A percentile compares a stretch with the other conserved stretches of the same genome.
phyloP scores from a whole-genome alignment of 495 filamentous ascomycete species.

The Penicillium flavigenum region DNA sequence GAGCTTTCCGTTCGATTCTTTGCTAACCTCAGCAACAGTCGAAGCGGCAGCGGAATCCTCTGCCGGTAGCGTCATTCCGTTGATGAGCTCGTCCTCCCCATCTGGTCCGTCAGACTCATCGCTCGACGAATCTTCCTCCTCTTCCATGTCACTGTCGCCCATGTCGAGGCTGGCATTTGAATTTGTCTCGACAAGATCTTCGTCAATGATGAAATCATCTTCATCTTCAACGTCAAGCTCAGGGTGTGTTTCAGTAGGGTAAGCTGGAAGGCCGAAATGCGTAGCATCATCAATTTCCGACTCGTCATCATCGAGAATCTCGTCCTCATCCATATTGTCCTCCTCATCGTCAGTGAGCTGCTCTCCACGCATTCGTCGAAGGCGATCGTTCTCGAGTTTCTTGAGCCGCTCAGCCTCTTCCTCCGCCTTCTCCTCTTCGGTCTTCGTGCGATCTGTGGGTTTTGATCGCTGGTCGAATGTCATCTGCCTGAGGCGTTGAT shows the following conservation, averaged over 20 bases:
- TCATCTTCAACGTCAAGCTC: slow-evolving; percentile 73
- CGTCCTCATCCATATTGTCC: slow-evolving; percentile 22
- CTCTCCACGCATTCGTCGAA: slow-evolving; percentile 49
- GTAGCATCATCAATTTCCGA: slow-evolving; percentile 49
- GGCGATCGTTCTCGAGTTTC: slow-evolving; percentile 73
- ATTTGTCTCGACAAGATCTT: slow-evolving; percentile 66
- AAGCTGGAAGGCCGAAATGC: slow-evolving; percentile 52
- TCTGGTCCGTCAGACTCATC: slow-evolving; percentile 54
- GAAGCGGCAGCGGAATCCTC: slow-evolving; percentile 22
- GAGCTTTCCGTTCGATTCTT: slow-evolving; percentile 51
- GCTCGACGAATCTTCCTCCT: slow-evolving; percentile 35
- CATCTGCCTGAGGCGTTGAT: slow-evolving; percentile 75
- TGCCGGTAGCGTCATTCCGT: slow-evolving; percentile 37
- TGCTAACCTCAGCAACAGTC: slow-evolving; percentile 28
- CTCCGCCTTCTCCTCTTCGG: slow-evolving; percentile 78
- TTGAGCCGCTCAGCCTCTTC: slow-evolving; percentile 73
- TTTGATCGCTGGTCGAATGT: slow-evolving; percentile 77
- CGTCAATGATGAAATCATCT: slow-evolving; percentile 87
- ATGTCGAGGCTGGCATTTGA: slow-evolving; percentile 56
- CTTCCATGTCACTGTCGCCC: slow-evolving; percentile 53
- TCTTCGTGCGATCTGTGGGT: slow-evolving; percentile 85
- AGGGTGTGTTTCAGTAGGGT: slow-evolving; percentile 33
- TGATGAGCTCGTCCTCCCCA: slow-evolving; percentile 48
- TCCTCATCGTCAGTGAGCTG: slow-evolving; percentile 42
- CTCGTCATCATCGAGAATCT: slow-evolving; percentile 4